A percentile compares a stretch with the other conserved stretches of the same genome.
Conservation (phyloP, 2,329 filamentous ascomycete species). For the Emergomyces africanus region DNA sequence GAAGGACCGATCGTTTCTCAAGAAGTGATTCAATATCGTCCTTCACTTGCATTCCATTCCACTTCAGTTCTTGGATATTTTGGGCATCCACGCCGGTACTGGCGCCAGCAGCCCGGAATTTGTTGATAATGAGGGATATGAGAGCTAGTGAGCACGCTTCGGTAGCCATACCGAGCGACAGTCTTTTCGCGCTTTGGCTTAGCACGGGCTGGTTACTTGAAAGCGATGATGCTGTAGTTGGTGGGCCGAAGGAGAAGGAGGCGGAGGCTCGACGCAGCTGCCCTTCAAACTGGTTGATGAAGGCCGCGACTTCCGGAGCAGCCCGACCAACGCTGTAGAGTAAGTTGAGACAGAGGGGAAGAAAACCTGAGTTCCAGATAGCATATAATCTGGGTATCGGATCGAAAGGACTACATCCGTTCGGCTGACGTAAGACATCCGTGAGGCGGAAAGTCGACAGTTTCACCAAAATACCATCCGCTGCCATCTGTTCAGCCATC, state of each 20-base stretch:
- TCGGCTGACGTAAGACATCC: constrained; percentile 55
- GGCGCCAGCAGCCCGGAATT: constrained; percentile 51
- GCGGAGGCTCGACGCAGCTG: constrained; percentile 61
- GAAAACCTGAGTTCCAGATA: constrained; percentile 79
- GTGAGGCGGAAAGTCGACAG: constrained; percentile 69
- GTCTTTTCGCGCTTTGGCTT: constrained; percentile 37
- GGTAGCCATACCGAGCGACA: constrained; percentile 57
- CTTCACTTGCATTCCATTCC: constrained; percentile 58
- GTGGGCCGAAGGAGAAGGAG: constrained; percentile 46
- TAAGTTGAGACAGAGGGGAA: constrained; percentile 81
- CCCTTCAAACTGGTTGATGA: constrained; percentile 78
- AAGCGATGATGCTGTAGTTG: constrained; percentile 30
- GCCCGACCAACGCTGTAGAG: constrained; percentile 68
- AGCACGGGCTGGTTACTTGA: constrained; percentile 9
- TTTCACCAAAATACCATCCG: constrained; percentile 69
- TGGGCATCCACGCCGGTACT: constrained; percentile 44
- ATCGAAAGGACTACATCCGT: constrained; percentile 67
- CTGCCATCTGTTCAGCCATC: constrained; percentile 80
- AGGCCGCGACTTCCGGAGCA: constrained; percentile 70
- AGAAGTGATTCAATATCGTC: constrained; percentile 81
- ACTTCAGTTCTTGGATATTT: constrained; percentile 60
- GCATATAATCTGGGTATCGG: constrained; percentile 64
- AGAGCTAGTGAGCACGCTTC: constrained; percentile 72
- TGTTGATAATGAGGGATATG: constrained; percentile 58
- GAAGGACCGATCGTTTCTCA: constrained; percentile 52